These are phyloP conservation scores for Sphagnum contortum DNA, from an alignment of 225 moss, liverwort and hornwort species.

Conservation along the genomic window DNA sequence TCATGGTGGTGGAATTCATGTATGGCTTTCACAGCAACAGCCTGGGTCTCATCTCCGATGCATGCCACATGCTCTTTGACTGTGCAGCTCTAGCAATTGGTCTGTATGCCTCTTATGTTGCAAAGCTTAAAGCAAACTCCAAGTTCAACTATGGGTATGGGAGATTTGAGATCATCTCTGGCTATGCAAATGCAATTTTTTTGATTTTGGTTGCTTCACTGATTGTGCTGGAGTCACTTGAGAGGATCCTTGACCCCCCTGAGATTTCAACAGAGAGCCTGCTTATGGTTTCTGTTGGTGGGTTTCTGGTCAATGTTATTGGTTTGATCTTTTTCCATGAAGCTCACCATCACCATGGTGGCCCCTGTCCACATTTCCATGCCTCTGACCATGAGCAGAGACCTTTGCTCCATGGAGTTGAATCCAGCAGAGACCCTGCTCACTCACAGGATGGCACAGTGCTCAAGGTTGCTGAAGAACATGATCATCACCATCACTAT, in stretches of 20 bases:
- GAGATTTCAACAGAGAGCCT: slow-evolving; percentile 87
- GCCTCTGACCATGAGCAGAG: slow-evolving; percentile 9
- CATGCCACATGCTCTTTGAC: slow-evolving; percentile 98
- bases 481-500: slow-evolving; percentile 17
- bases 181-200: slow-evolving; percentile 83
- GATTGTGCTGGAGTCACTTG: slow-evolving; percentile 84
- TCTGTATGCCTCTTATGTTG: slow-evolving; percentile 91
- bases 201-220: slow-evolving; percentile 90
- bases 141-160: slow-evolving; percentile 84
- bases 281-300: slow-evolving; percentile 69
- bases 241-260: slow-evolving; percentile 88
- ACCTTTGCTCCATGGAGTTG: too few species aligned
- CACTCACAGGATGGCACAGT: slow-evolving; percentile 10
- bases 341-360: slow-evolving; percentile 73
- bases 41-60: slow-evolving; percentile 90
- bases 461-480: slow-evolving; percentile 18
- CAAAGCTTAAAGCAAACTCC: slow-evolving; percentile 76
- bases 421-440: not conserved
- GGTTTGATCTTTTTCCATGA: slow-evolving; percentile 92
- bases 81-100: slow-evolving; percentile 95
- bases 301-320: slow-evolving; percentile 74
- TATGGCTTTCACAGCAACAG: slow-evolving; percentile 97
- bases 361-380: slow-evolving; percentile 44
- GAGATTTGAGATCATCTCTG: slow-evolving; percentile 81
- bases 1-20: slow-evolving; percentile 92